Evolutionary conservation across 495 filamentous ascomycete genomes (phyloP), one percentile per base, ranked within the genome.

Genomic region (Penicillium dipodomyicola): DNA sequence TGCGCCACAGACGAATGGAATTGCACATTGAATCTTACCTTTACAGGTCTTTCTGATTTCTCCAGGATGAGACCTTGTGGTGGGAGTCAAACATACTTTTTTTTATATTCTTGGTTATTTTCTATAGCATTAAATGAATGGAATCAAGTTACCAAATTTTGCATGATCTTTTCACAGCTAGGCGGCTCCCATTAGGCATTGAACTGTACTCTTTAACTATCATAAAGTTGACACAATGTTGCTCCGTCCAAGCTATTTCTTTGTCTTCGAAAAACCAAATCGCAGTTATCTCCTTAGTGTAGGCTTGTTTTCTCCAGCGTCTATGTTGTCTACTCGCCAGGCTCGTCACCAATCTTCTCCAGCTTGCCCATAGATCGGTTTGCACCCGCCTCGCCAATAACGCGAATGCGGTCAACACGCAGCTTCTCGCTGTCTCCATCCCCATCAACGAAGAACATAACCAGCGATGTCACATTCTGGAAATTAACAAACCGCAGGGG

Each of bases 401-500:
- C 76, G 56, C 91, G 79, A 58, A 98, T 66, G 40, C 94, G 78
- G 70, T 98, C 94, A 22, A 98, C 67, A 40, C 93, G 84, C 53
- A 91, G 82, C 81, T 91, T 95, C 61, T 97, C 92, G 41, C 87
- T 78, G 27, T 89, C 84, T 12, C 88, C 88, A 42, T 96, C 94
- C 3, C 90, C 92, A 69, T 96, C 86, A 52, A 88, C 87, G 47
- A 97, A 86, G 74, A 96, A 97, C 3, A 97, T 56, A 8, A 96
- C 90, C 63, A 98, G 67, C 52, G 85, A 91, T 54, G 82, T 86
- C 35, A 96, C 85, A 57, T 88, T 96, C 76, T 98, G 94, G 78
- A 97, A 98, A 75, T 96, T 97, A 71, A 97, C 95, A 68, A 92
- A 97, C 12, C 93, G 88, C 60, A 96, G 73, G 35, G 86, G 76